Base-by-base conservation (phyloP, 352 stramenopile genomes). In the Pythium aristosporum region DNA sequence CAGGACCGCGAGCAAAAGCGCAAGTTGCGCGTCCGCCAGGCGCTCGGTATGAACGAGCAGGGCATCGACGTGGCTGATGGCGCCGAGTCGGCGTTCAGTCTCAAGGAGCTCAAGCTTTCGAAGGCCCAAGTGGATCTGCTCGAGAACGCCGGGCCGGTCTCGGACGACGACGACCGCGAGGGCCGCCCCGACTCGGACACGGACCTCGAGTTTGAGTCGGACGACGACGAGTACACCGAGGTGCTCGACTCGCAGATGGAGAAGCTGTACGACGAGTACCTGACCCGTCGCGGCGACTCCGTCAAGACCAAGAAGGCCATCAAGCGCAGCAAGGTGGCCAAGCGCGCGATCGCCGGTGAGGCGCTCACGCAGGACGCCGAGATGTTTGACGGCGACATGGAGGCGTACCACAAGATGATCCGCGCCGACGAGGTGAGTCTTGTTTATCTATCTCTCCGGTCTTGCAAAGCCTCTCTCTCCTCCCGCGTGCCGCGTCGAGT, bases 351-450 rank as follows among this genome's bases (percentile, higher is more conserved):
- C 10, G 87, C 87, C 30, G 87, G 87, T 1, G 84, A 94, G 43
- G 82, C 87, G 5, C 70, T 96, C 0, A 82, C 89, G 0, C 80
- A 93, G 13, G 87, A 94, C 54, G 82, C 77, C 28, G 77, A 86
- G 46, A 92, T 96, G 79, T 96, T 79, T 36, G 87, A 96, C 50
- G 84, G 84, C 12, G 85, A 96, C 69, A 76, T 79, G 57, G 77
- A 84, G 44, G 74, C 82, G 63, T 96, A 96, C 62, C 73, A 88
- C 57, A 86, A 93, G 79, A 86, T 94, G 84, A 94, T 96, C 68
- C 88, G 92, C 28, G 79, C 82, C 0, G 85, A 94, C 32, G 87
- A 91, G 83, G 87, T 94, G 76, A 66, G 85, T 39, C 8, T 1
- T 13, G 8, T 91, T 46, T 48, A 16, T 16, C 61, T 39, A 39